These are phyloP conservation scores for Nicotiana paniculata DNA, from an alignment of 257 asterid species.

Conservation along the genomic window DNA sequence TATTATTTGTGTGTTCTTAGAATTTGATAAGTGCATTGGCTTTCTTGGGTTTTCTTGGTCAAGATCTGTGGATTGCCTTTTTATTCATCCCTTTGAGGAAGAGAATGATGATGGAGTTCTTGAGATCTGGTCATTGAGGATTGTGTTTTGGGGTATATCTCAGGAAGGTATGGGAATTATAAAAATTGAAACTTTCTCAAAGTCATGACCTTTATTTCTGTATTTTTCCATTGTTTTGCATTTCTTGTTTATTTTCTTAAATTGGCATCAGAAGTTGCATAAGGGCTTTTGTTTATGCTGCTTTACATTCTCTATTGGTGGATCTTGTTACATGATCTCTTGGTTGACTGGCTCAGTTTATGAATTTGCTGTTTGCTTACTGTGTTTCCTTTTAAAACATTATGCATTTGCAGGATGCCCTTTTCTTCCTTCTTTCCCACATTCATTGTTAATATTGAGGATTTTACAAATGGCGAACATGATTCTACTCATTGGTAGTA, in stretches of 20 bases:
- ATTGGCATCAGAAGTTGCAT: background rate
- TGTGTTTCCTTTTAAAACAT: background rate
- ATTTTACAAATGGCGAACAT: background rate
- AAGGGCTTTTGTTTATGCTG: background rate
- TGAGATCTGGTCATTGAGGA: conserved; percentile 60
- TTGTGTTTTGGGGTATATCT: conserved; percentile 22
- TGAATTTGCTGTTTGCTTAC: background rate
- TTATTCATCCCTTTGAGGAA: conserved; percentile 13
- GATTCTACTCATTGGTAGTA: background rate
- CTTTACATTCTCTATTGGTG: conserved; percentile 8
- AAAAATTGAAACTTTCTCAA: background rate
- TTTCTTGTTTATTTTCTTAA: conserved; percentile 8
- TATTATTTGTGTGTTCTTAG: conserved; percentile 19
- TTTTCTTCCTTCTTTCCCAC: background rate
- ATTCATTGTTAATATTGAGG: background rate
- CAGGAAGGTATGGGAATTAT: conserved; percentile 36
- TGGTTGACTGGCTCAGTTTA: conserved; percentile 6
- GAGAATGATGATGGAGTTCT: conserved; percentile 30
- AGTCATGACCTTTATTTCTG: background rate
- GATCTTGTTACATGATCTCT: conserved; percentile 22
- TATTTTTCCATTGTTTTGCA: background rate
- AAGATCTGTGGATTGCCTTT: conserved; percentile 44
- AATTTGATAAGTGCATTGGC: conserved; percentile 23
- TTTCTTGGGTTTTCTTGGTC: conserved; percentile 21
- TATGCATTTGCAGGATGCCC: background rate